Evolutionary conservation across 352 stramenopile genomes (phyloP), one percentile per base, ranked within the genome.

Genomic region (Phytophthora vignae): DNA sequence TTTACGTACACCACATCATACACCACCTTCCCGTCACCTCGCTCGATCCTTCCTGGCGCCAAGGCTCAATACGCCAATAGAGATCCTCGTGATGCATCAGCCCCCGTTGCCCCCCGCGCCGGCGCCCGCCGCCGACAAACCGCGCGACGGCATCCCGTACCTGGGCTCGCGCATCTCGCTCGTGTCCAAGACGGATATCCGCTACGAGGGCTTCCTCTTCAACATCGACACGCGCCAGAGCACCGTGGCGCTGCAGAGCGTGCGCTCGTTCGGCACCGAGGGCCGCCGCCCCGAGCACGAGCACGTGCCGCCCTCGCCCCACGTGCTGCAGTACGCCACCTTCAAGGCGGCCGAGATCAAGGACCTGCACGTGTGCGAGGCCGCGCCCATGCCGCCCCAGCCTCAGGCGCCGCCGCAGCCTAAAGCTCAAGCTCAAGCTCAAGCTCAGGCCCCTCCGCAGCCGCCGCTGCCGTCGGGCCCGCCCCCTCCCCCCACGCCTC

Each of bases 141-240:
- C 74, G 2, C 73, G 73, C 33, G 84, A 82, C 57, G 81, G 85
- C 50, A 93, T 95, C 69, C 88, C 88, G 61, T 95, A 95, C 78
- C 83, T 94, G 27, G 88, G 88, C 36, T 94, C 85, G 29, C 86
- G 85, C 69, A 95, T 95, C 68, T 90, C 79, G 40, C 74, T 95
- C 50, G 91, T 95, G 55, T 94, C 88, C 64, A 95, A 95, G 82
- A 95, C 87, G n/a, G 88, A 95, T 62, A 92, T 95, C 63, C 88
- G 88, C 46, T 95, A 95, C 69, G 88, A 95, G 76, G 87, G 88
- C 10, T 91, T 93, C 46, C 71, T 95, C 21, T 95, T 94, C 71
- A 95, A 94, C 77, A 95, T 95, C 44, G 87, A 94, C 67, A 95
- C 88, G 48, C 83, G 82, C 8, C 87, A 95, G 72, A 93, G 83